Evolutionary conservation across 208 protist species (phyloP), one percentile per base, ranked within the genome.

Genomic region (Trypanosoma platydactyli): DNA sequence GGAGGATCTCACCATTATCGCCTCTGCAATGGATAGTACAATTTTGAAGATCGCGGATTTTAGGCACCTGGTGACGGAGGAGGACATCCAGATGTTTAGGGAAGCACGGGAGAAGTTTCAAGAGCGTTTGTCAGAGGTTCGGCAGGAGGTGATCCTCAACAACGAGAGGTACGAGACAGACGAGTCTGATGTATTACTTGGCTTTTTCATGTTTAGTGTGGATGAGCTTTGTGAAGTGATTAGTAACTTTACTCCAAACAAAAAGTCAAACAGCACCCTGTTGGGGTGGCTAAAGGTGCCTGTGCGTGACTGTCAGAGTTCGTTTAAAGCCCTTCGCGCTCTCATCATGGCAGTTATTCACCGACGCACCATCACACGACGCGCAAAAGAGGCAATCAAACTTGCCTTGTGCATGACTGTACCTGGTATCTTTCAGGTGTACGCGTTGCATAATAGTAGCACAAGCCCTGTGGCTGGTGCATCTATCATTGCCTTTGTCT

Each of bases 141-240:
- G 90, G 6, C 87, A 96, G 73, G 80, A 96, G 9, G 83, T 96
- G 40, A 91, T 96, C 59, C 75, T 96, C 58, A 89, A 78, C 66
- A 96, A 96, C 71, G 90, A 96, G 60, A 82, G 90, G 71, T 96
- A 96, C 70, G 86, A 96, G 59, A 92, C 87, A 2, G 86, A 93
- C 68, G 84, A 94, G 73, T 88, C 90, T 29, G 90, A 96, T 74
- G 81, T 96, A 33, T 84, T 89, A 24, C 71, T 96, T 1, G 90
- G 90, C 29, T 93, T 92, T 61, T 96, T 96, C 75, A 89, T 96
- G 85, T 96, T 96, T 80, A 90, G 81, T 75, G 75, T 96, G 18
- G 86, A 94, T 55, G 87, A 93, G 65, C 74, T 96, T 33, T 93
- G 86, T 72, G 87, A 96, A 76, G 77, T 81, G 44, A 94, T 96